Evolutionary conservation across 2,329 filamentous ascomycete species (phyloP).

Genomic region (Alternaria sp.): DNA sequence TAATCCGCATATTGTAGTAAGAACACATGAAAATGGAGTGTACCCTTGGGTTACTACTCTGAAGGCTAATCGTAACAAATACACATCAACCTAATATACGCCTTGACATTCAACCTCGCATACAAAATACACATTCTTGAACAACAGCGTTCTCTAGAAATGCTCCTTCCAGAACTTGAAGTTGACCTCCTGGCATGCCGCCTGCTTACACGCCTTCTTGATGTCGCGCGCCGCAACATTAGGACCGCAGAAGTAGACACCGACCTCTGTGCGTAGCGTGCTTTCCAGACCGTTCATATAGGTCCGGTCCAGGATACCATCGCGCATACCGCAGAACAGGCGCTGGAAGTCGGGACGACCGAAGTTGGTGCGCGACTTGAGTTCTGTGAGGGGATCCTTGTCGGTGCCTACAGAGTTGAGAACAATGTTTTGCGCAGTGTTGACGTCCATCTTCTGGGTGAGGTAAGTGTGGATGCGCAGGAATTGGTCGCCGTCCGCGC

Average conservation of each 20-base stretch:
- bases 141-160: constrained; percentile 47
- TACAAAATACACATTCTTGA: not conserved
- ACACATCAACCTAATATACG: not conserved
- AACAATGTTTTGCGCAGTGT: constrained; percentile 95
- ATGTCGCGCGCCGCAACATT: constrained; percentile 82
- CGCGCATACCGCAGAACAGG: constrained; percentile 82
- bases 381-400: constrained; percentile 88
- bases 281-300: constrained; percentile 85
- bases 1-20: not conserved
- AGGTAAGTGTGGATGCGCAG: constrained; percentile 97
- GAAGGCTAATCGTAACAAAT: constrained; percentile 10
- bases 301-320: constrained; percentile 82
- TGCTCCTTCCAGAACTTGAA: constrained; percentile 99
- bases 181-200: constrained; percentile 77
- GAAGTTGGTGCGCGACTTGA: constrained; percentile 90
- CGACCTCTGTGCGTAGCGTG: constrained; percentile 80
- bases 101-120: not conserved
- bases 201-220: constrained; percentile 76
- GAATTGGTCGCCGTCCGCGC: constrained; percentile 76
- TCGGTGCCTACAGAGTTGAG: constrained; percentile 91
- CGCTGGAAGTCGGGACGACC: constrained; percentile 87
- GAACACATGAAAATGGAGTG: constrained; percentile 6
- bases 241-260: constrained; percentile 97
- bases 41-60: constrained; percentile 7
- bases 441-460: constrained; percentile 88